Base-by-base conservation (phyloP, 306 rosid species). In the Gillenia trifoliata region DNA sequence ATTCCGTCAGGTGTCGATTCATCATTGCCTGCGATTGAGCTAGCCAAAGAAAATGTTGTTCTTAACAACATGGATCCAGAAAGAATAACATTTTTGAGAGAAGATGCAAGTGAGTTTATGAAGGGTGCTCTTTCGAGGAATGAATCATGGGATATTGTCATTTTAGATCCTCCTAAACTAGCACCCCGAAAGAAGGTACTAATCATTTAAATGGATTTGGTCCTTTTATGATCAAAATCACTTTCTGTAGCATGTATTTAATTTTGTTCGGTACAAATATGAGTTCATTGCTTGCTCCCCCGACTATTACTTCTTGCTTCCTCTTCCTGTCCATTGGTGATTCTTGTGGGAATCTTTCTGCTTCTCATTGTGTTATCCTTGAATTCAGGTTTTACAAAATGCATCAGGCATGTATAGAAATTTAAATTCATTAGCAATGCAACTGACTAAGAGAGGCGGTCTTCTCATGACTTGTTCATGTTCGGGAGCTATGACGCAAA, bases 391-490 rank as follows among this genome's bases (percentile, higher is more conserved):
- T 76, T 77, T 94, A 41, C 91, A 82, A 71, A 84, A 85, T 55
- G 97, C 98, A 64, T 86, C 91, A 70, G 95, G 97, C 34, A 94
- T 94, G 97, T 94, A 91, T 82, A 85, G 96, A 72, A 90, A 75
- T 70, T 77, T 91, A 80, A 94, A 94, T 83, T 94, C 97, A 17
- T 77, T 90, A 45, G 96, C 97, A 11, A 90, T 94, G 96, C 90
- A 83, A 75, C 81, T 94, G 81, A 94, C 98, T 38, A 90, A 79
- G 81, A 86, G 78, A 78, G 97, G 97, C 10, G 96, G 98, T 71
- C 91, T 94, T 83, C 89, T 94, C 49, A 91, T 94, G 98, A 91
- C 96, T 15, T 91, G 96, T 86, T 91, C 96, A 8, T 93, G 98
- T 71, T 88, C 98, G 28, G 98, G 96, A 83, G 98, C 96, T 67